A percentile compares a stretch with the other conserved stretches of the same genome.
These are phyloP conservation scores for Ciborinia camelliae DNA, from an alignment of 2,329 filamentous ascomycete genomes.

Conservation along the genomic window DNA sequence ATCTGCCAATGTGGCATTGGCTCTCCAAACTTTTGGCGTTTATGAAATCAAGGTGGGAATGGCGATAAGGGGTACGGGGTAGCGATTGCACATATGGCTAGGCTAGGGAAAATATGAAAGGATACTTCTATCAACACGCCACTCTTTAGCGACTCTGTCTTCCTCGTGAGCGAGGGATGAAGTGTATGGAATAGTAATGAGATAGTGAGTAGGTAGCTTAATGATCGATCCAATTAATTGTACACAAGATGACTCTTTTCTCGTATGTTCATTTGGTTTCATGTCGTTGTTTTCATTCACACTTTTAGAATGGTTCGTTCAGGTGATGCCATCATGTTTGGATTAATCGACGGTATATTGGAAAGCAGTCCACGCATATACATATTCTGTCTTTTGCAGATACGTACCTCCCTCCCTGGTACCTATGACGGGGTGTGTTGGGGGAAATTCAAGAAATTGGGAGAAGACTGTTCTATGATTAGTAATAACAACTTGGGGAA, in stretches of 20 bases:
- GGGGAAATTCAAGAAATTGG: too few relatives aligned
- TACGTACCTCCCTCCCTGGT: too few relatives aligned
- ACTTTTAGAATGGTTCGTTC: too few relatives aligned
- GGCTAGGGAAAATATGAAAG: neutral
- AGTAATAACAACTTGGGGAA: too few relatives aligned
- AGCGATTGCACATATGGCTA: constrained; percentile 7
- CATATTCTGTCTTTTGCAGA: too few relatives aligned
- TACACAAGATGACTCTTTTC: neutral
- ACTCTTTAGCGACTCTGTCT: neutral
- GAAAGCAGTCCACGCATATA: too few relatives aligned
- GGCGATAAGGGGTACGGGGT: neutral
- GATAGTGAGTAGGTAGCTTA: constrained; percentile 1
- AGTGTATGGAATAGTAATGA: neutral
- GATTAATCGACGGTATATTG: too few relatives aligned
- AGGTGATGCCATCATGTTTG: too few relatives aligned
- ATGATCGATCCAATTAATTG: constrained; percentile 2
- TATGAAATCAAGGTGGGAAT: neutral
- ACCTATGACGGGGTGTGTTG: too few relatives aligned
- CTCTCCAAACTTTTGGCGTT: neutral
- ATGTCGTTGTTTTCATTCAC: too few relatives aligned
- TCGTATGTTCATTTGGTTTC: too few relatives aligned
- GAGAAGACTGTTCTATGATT: too few relatives aligned
- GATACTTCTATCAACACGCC: neutral
- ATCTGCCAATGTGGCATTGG: neutral
- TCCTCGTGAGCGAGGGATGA: neutral